Conservation (phyloP, 331 rosid species). For the Stylosanthes scabra region DNA sequence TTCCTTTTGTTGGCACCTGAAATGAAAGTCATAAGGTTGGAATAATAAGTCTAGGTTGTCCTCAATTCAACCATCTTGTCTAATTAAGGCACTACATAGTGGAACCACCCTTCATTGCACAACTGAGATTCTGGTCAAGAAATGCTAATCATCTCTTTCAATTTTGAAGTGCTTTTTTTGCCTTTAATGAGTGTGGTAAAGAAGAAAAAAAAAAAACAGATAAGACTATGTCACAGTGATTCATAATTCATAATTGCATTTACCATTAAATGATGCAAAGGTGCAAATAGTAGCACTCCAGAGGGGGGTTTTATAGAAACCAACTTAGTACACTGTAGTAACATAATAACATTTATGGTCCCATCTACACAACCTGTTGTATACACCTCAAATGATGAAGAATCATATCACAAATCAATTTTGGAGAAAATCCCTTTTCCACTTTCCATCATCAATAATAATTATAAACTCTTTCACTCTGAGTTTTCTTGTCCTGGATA, state of each 20-base stretch:
- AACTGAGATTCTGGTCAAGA: constrained; percentile 44
- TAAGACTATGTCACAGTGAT: constrained; percentile 50
- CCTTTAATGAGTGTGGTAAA: constrained; percentile 53
- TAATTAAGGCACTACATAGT: constrained; percentile 45
- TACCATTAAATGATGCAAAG: constrained; percentile 43
- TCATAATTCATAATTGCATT: too few relatives aligned
- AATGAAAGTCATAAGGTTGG: constrained; percentile 30
- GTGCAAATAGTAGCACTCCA: constrained; percentile 45
- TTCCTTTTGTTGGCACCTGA: background rate
- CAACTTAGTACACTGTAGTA: constrained; percentile 44
- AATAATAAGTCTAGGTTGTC: constrained; percentile 40
- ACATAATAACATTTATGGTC: constrained; percentile 51
- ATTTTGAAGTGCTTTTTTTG: constrained; percentile 44
- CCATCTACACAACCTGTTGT: constrained; percentile 54
- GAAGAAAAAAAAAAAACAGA: constrained; percentile 36
- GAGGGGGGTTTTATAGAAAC: constrained; percentile 35
- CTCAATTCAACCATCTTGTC: constrained; percentile 44
- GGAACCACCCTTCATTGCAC: constrained; percentile 52
- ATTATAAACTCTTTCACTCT: constrained; percentile 46
- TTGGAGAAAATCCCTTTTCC: constrained; percentile 33
- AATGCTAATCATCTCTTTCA: constrained; percentile 48
- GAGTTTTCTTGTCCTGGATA: constrained; percentile 59
- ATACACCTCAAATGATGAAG: constrained; percentile 58
- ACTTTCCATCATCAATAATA: constrained; percentile 28
- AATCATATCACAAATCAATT: constrained; percentile 56